phyloP scores from a whole-genome alignment of 2,329 filamentous ascomycete genomes.

The Diaporthe australafricana region DNA sequence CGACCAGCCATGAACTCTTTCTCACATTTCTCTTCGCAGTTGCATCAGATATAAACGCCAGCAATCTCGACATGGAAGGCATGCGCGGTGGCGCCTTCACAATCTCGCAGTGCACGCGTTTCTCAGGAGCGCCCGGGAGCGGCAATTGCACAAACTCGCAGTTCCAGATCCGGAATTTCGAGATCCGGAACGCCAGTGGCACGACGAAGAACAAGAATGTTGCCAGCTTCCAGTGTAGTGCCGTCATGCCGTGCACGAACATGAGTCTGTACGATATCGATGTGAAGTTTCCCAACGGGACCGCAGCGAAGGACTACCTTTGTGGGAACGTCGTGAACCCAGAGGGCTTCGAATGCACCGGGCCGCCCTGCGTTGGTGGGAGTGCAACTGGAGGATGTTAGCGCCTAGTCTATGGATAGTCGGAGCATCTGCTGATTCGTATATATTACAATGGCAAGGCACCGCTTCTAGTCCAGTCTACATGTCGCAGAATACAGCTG shows the following conservation, averaged over 20 bases:
- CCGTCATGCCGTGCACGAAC: constrained; percentile 32
- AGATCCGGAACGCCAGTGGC: constrained; percentile 31
- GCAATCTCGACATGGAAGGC: constrained; percentile 31
- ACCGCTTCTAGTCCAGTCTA: no score
- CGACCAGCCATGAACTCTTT: not conserved
- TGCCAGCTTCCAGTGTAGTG: constrained; percentile 37
- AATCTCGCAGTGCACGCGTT: constrained; percentile 42
- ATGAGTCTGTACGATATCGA: constrained; percentile 26
- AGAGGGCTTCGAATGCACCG: constrained; percentile 32
- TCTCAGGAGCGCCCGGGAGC: constrained; percentile 39
- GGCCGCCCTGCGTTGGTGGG: constrained; percentile 19
- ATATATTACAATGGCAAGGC: no score
- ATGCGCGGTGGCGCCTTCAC: constrained; percentile 40
- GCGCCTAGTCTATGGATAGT: no score
- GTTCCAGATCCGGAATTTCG: constrained; percentile 40
- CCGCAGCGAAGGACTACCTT: constrained; percentile 21
- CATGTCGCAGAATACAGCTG: no score
- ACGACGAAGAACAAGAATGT: constrained; percentile 26
- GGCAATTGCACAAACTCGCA: constrained; percentile 42
- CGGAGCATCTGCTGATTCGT: no score
- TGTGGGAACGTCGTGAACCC: constrained; percentile 26
- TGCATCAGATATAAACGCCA: constrained; percentile 28
- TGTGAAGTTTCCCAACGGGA: constrained; percentile 18
- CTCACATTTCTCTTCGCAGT: not conserved
- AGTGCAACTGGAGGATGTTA: constrained; percentile 15